Evolutionary conservation across 2,329 filamentous ascomycete genomes (phyloP).

Genomic region (Scopulariopsis brevicaulis): DNA sequence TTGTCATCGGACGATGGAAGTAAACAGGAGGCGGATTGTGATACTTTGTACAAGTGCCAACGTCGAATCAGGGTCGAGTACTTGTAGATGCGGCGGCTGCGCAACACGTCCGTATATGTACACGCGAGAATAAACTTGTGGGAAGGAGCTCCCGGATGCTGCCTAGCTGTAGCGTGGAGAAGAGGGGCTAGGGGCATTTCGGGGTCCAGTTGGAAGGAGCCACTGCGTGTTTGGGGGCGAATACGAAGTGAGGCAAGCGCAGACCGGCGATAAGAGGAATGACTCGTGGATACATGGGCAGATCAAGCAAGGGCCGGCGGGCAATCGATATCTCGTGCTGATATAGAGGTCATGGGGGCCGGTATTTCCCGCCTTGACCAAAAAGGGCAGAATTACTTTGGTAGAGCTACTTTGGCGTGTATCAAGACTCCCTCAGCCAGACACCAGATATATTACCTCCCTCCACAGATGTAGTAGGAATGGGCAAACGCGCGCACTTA

Average conservation of each 20-base stretch:
- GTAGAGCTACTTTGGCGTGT: not conserved
- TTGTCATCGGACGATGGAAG: not conserved
- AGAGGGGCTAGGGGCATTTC: not conserved
- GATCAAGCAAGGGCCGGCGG: too few species aligned
- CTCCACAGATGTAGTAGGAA: not conserved
- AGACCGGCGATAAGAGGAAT: too few species aligned
- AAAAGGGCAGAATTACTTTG: too few species aligned
- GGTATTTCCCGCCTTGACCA: too few species aligned
- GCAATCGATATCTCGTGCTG: too few species aligned
- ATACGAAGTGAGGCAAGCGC: not conserved
- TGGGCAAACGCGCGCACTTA: not conserved
- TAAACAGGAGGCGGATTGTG: not conserved
- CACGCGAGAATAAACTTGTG: not conserved
- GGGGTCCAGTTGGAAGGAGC: not conserved
- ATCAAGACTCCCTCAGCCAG: not conserved
- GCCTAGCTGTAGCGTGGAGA: not conserved
- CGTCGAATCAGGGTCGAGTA: not conserved
- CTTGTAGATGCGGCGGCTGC: not conserved
- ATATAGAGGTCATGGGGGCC: too few species aligned
- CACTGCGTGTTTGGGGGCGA: not conserved
- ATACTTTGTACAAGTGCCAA: not conserved
- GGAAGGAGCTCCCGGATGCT: not conserved
- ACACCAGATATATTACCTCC: not conserved
- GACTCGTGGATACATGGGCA: too few species aligned
- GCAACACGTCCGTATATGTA: not conserved